Conservation (phyloP, 768 basidiomycete genomes). For the Russula sp. region DNA sequence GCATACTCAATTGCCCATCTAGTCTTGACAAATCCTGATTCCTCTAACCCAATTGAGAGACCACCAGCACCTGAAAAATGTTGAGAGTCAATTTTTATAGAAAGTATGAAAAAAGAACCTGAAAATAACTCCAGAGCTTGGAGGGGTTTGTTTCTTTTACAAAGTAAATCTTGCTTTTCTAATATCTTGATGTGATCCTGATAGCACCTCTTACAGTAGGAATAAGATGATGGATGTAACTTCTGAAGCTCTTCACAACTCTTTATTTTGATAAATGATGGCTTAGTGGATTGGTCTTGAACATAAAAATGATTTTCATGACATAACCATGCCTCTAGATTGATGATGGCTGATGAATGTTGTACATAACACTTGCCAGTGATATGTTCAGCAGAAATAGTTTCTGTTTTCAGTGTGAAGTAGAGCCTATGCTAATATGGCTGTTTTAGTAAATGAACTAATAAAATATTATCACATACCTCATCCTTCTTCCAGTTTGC, state of each 20-base stretch:
- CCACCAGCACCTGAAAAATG: conserved; percentile 62
- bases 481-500: conserved; percentile 8
- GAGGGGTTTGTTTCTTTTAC: conserved; percentile 37
- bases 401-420: conserved; percentile 27
- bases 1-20: conserved; percentile 64
- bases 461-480: neutral
- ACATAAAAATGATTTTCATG: conserved; percentile 45
- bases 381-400: conserved; percentile 32
- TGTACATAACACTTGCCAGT: conserved; percentile 51
- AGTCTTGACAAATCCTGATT: conserved; percentile 55
- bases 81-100: neutral
- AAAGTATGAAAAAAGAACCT: conserved; percentile 33
- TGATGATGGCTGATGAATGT: conserved; percentile 28
- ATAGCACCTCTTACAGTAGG: conserved; percentile 37
- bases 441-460: neutral
- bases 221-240: conserved; percentile 23
- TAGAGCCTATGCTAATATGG: conserved; percentile 35
- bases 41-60: conserved; percentile 56
- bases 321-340: conserved; percentile 39
- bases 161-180: conserved; percentile 27
- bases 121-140: conserved; percentile 61
- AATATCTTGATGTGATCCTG: conserved; percentile 29
- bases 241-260: neutral
- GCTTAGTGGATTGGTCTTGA: neutral
- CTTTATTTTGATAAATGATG: neutral